These are phyloP conservation scores for Aschersonia sp. DNA, from an alignment of 2,329 filamentous ascomycete genomes.

Conservation along the genomic window DNA sequence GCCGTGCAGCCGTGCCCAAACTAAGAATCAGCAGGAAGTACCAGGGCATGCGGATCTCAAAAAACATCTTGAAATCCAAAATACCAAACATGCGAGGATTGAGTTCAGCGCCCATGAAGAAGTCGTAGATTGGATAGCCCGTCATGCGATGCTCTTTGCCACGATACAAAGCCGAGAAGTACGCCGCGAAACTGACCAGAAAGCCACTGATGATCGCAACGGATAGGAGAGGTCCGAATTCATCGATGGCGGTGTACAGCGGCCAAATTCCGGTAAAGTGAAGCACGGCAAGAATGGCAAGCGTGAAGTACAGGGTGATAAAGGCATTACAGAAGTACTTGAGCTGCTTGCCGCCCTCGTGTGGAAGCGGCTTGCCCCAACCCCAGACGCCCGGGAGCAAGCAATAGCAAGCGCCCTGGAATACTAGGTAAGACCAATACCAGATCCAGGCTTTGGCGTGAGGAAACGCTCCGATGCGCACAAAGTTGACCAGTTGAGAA, in stretches of 20 bases:
- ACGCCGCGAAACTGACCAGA: conserved; percentile 68
- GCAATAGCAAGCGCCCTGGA: conserved; percentile 73
- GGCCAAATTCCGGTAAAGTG: conserved; percentile 79
- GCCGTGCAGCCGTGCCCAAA: conserved; percentile 60
- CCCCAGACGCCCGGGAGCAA: conserved; percentile 75
- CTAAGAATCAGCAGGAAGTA: conserved; percentile 71
- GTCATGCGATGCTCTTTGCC: conserved; percentile 87
- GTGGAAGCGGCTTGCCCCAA: conserved; percentile 76
- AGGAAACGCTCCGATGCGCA: conserved; percentile 77
- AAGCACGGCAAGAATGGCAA: conserved; percentile 52
- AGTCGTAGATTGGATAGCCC: conserved; percentile 66
- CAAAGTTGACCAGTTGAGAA: conserved; percentile 53
- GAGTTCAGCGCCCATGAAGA: conserved; percentile 81
- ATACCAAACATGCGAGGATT: conserved; percentile 64
- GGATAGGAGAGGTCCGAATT: conserved; percentile 85
- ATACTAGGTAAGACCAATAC: conserved; percentile 88
- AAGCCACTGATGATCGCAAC: conserved; percentile 89
- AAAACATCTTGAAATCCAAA: conserved; percentile 91
- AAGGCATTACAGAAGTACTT: conserved; percentile 91
- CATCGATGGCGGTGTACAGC: conserved; percentile 82
- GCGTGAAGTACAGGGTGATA: conserved; percentile 75
- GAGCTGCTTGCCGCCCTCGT: conserved; percentile 72
- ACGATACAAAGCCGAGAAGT: conserved; percentile 67
- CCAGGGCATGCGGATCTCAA: conserved; percentile 85
- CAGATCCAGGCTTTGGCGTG: conserved; percentile 73